A percentile compares a stretch with the other conserved stretches of the same genome.
Evolutionary conservation across 2,329 filamentous ascomycete species (phyloP).

Genomic region (Cercospora beticola): DNA sequence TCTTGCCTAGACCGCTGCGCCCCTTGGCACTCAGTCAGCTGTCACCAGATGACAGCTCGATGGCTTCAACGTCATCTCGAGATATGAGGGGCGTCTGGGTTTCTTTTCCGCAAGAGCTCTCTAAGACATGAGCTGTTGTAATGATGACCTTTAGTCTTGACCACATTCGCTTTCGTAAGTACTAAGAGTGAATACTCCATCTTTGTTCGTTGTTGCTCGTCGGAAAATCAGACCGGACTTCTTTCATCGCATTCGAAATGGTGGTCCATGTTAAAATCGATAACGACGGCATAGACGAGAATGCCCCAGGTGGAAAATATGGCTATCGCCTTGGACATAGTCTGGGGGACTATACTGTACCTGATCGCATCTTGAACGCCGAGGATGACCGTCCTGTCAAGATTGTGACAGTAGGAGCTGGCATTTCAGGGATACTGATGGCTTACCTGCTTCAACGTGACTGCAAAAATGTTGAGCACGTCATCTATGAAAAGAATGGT

Average conservation of each 20-base stretch:
- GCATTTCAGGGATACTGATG: neutral
- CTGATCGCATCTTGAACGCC: neutral
- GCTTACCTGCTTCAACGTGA: neutral
- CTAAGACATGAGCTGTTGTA: neutral
- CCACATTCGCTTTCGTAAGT: neutral
- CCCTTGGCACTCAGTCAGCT: neutral
- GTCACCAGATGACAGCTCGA: neutral
- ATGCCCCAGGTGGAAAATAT: neutral
- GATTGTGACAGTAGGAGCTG: neutral
- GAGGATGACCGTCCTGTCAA: neutral
- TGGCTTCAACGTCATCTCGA: neutral
- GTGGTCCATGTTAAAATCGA: neutral
- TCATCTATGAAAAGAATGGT: neutral
- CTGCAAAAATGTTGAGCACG: neutral
- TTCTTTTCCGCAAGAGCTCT: neutral
- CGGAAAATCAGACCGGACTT: neutral
- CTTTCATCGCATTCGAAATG: neutral
- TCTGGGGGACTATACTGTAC: neutral
- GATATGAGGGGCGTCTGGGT: neutral
- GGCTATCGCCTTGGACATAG: neutral
- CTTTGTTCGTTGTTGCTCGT: neutral
- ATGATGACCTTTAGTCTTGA: neutral
- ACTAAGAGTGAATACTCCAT: neutral
- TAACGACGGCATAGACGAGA: neutral
- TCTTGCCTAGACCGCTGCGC: neutral